Conservation (phyloP, 305 asterid genomes). For the Fraxinus sp. region DNA sequence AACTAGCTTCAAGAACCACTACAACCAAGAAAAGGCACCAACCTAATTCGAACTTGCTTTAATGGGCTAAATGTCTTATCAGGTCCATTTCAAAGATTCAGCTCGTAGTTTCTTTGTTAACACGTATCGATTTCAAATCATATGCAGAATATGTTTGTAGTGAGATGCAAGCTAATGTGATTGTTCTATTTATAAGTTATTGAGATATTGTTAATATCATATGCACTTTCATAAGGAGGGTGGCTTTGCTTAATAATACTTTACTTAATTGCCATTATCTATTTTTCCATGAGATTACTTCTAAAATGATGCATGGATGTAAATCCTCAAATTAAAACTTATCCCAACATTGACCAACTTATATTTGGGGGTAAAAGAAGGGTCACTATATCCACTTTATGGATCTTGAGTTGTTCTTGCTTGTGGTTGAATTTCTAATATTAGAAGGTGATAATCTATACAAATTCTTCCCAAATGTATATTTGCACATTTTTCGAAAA, state of each 20-base stretch:
- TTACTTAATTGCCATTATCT: conserved; percentile 18
- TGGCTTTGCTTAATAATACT: conserved; percentile 30
- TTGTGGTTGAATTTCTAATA: no score
- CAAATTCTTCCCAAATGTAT: no score
- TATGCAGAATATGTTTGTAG: background rate
- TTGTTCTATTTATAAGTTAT: conserved; percentile 10
- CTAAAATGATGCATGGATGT: conserved; percentile 30
- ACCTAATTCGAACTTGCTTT: conserved; percentile 33
- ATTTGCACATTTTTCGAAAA: no score
- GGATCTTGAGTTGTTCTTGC: no score
- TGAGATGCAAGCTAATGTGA: background rate
- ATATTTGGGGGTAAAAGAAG: conserved; percentile 32
- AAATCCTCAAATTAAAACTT: conserved; percentile 21
- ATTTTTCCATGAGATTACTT: conserved; percentile 31
- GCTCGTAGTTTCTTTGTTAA: background rate
- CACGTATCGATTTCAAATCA: background rate
- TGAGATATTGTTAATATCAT: conserved; percentile 31
- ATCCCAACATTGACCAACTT: background rate
- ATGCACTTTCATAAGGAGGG: conserved; percentile 37
- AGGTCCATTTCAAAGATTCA: background rate
- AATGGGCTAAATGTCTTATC: conserved; percentile 33
- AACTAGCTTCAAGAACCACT: conserved; percentile 5
- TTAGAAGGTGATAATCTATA: no score
- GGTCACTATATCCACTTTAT: no score
- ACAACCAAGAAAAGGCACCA: conserved; percentile 23